Conservation (phyloP, 371 early-diverging fungal genomes). For the Mucor racemosus region DNA sequence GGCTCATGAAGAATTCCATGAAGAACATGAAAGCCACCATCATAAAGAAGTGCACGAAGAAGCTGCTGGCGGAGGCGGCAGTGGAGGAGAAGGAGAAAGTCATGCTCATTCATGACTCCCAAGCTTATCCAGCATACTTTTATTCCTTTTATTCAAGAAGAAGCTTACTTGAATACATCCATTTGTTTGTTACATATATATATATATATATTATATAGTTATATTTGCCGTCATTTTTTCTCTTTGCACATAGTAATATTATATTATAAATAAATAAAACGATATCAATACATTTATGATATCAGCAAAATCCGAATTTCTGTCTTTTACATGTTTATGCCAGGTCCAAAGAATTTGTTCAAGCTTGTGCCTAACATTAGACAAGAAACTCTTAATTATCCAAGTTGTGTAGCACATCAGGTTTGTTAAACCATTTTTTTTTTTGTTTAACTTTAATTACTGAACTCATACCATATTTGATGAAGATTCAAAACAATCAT, state of each 20-base stretch:
- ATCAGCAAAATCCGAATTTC: no score
- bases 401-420: no score
- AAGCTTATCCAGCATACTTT: background rate
- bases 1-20: conserved; percentile 24
- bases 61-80: background rate
- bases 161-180: background rate
- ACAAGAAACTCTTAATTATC: background rate
- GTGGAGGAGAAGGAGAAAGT: background rate
- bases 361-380: background rate
- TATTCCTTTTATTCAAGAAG: background rate
- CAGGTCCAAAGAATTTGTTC: no score
- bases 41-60: conserved; percentile 10
- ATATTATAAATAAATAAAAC: background rate
- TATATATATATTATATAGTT: background rate
- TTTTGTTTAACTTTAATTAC: background rate
- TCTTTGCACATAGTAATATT: background rate
- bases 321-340: no score
- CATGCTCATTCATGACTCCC: conserved; percentile 4
- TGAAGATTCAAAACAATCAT: background rate
- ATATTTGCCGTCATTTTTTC: background rate
- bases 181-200: background rate
- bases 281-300: no score
- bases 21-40: background rate
- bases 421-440: no score
- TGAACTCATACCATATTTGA: no score